Base-by-base conservation (phyloP, 2,329 filamentous ascomycete genomes). In the Chrysoporthe deuterocubensis region DNA sequence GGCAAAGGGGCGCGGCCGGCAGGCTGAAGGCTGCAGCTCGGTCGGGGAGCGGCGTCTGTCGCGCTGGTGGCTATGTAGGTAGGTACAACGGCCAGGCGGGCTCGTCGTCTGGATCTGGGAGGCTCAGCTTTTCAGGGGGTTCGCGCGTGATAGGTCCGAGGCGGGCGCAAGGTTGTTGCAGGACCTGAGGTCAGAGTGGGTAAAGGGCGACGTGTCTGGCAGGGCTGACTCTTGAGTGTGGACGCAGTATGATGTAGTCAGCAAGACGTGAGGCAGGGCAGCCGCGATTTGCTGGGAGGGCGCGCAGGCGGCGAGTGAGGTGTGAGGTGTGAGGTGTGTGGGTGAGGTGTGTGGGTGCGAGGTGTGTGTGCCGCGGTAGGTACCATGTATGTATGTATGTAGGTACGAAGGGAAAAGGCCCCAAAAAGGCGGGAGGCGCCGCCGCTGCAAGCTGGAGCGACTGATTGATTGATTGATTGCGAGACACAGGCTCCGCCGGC, bases 151-250 rank as follows among this genome's bases (percentile, higher is more conserved):
- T 32, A 54, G 66, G 62, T 43, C 43, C 52, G 57, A 67, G 64
- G 44, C 16, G 4, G 50, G 46, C 43, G 60, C 62, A 21, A 65
- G 26, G 26, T 26, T 26, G 43, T 60, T 63, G 63, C 58, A 66
- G 63, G 58, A 64, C 60, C 52, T 64, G 67, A 59, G 67, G 52
- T 61, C 48, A 64, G 57, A 48, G 61, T 67, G 52, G 65, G 62
- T 57, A 66, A 43, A 57, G 58, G 46, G 67, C 64, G 67, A 65
- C 59, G 67, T 65, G 67, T 69, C 62, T 64, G 68, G 61, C 43
- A 65, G 54, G 37, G 37, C 52, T 48, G 44, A 46, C 42, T 42
- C 9, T 42, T 42, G 56, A 26, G 34, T 43, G 21, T 54, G 32
- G 56, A 61, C 40, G 63, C 63, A 60, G 48, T 61, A 50, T 57